Evolutionary conservation across 1,284 basidiomycete genomes (phyloP).

Genomic region (Cerrena zonata): DNA sequence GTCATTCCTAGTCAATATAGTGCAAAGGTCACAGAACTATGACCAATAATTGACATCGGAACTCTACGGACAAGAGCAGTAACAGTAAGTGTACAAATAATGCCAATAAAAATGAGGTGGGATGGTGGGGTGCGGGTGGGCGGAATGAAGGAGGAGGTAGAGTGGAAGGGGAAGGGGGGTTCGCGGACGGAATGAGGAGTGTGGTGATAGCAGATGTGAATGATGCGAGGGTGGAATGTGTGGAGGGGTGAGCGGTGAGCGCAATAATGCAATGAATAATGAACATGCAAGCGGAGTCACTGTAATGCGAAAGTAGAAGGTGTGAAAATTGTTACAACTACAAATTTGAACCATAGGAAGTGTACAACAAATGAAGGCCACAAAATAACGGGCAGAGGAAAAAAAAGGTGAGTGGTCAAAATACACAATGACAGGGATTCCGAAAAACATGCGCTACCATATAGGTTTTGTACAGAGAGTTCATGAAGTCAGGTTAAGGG

Average conservation of each 20-base stretch:
- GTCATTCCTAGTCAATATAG: not conserved
- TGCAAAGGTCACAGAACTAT: not conserved
- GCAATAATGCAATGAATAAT: not conserved
- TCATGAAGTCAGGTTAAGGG: not conserved
- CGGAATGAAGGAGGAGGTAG: not conserved
- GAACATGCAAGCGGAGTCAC: not conserved
- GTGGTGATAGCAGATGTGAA: constrained; percentile 1
- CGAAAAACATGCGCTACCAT: no score
- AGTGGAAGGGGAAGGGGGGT: not conserved
- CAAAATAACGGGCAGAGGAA: no score
- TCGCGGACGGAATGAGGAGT: not conserved
- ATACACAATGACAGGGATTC: no score
- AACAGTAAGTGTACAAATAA: constrained; percentile 8
- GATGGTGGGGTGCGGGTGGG: not conserved
- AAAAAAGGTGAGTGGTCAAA: no score
- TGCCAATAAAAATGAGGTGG: constrained; percentile 1
- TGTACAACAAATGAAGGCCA: no score
- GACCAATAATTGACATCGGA: not conserved
- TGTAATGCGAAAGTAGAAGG: constrained; percentile 1
- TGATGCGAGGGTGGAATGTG: not conserved
- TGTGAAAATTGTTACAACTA: not conserved
- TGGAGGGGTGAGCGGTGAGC: not conserved
- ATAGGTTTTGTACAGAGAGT: constrained; percentile 10
- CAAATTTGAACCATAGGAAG: constrained; percentile 13
- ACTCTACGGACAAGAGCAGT: constrained; percentile 1